Conservation (phyloP, 257 asterid species). For the Eucommia ulmoides region DNA sequence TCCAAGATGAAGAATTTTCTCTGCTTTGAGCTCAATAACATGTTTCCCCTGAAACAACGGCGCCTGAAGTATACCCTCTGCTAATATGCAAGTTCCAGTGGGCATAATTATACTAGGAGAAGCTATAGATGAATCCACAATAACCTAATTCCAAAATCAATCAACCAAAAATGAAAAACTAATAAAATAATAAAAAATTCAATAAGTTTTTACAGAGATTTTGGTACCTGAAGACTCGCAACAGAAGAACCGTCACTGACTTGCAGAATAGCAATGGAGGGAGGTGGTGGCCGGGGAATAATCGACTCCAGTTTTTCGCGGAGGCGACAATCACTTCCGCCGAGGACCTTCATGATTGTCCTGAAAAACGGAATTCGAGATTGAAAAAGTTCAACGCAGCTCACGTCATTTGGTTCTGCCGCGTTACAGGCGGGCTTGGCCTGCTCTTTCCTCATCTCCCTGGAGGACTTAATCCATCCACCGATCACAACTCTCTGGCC, state of each 20-base stretch:
- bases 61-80: constrained; percentile 59
- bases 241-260: constrained; percentile 74
- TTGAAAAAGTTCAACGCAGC: constrained; percentile 52
- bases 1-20: constrained; percentile 54
- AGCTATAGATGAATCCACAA: constrained; percentile 70
- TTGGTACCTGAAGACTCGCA: constrained; percentile 50
- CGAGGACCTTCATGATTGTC: constrained; percentile 45
- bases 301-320: constrained; percentile 21
- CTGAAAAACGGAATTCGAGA: constrained; percentile 45
- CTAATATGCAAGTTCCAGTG: constrained; percentile 59
- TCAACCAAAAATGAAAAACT: too few species aligned
- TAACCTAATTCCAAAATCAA: constrained; percentile 52
- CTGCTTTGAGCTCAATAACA: constrained; percentile 51
- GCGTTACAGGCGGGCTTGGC: constrained; percentile 8
- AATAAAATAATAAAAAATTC: too few species aligned
- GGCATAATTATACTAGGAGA: constrained; percentile 61
- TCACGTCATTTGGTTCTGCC: constrained; percentile 30
- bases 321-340: constrained; percentile 10
- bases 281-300: constrained; percentile 22
- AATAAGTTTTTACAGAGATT: too few species aligned
- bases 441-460: constrained; percentile 49
- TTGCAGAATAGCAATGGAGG: constrained; percentile 42
- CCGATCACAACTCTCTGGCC: constrained; percentile 63
- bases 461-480: constrained; percentile 85
- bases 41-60: constrained; percentile 39